Evolutionary conservation across 805 yeast species (phyloP).

Genomic region (Saturnispora gosingensis): DNA sequence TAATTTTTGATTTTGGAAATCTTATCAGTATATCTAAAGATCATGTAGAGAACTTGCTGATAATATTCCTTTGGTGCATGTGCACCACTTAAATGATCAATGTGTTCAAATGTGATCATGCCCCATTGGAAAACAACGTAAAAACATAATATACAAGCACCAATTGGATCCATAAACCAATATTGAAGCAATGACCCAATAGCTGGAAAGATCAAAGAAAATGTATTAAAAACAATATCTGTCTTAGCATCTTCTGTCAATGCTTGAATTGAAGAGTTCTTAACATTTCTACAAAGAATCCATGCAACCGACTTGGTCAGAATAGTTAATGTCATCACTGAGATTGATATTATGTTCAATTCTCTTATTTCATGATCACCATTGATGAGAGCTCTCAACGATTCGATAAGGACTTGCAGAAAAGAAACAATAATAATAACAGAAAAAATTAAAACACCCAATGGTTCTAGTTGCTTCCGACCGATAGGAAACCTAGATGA

Average conservation of each 20-base stretch:
- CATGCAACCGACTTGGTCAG: slow-evolving; percentile 51
- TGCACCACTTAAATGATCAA: slow-evolving; percentile 67
- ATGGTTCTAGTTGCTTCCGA: slow-evolving; percentile 61
- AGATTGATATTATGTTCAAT: slow-evolving; percentile 41
- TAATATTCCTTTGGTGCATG: slow-evolving; percentile 54
- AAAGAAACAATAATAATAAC: slow-evolving; percentile 64
- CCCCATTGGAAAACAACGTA: slow-evolving; percentile 62
- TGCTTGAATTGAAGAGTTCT: slow-evolving; percentile 65
- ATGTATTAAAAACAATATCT: slow-evolving; percentile 63
- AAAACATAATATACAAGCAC: slow-evolving; percentile 54
- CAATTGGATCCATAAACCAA: slow-evolving; percentile 72
- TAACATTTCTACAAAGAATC: slow-evolving; percentile 50
- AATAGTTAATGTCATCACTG: slow-evolving; percentile 58
- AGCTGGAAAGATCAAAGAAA: slow-evolving; percentile 63
- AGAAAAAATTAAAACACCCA: slow-evolving; percentile 68
- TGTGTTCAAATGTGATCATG: slow-evolving; percentile 57
- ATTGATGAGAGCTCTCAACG: slow-evolving; percentile 39
- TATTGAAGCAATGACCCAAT: slow-evolving; percentile 40
- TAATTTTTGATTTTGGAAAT: slow-evolving; percentile 56
- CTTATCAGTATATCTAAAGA: slow-evolving; percentile 58
- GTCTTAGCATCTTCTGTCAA: slow-evolving; percentile 76
- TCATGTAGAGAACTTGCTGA: slow-evolving; percentile 57
- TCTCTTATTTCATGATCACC: slow-evolving; percentile 33
- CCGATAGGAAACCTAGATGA: slow-evolving; percentile 54
- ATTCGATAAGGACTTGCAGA: slow-evolving; percentile 60